Evolutionary conservation across 805 yeast species (phyloP).

Genomic region (Blastobotrys mokoenaii): DNA sequence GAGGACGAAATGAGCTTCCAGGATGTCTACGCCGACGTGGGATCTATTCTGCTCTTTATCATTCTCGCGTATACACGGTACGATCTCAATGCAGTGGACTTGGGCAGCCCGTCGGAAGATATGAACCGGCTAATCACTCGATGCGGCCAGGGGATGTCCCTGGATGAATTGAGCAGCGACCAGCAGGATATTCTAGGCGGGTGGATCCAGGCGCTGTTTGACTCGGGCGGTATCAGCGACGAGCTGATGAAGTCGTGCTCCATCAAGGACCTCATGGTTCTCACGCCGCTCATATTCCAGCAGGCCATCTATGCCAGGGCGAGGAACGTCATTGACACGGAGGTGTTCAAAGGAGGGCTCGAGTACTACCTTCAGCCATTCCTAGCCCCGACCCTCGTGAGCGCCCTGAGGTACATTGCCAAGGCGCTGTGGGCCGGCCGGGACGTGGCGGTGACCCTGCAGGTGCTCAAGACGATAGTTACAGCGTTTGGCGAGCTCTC

Average conservation of each 20-base stretch:
- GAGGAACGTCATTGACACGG: constrained; percentile 46
- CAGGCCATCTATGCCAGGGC: constrained; percentile 60
- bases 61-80: constrained; percentile 34
- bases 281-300: constrained; percentile 67
- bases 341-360: constrained; percentile 63
- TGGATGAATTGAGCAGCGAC: constrained; percentile 17
- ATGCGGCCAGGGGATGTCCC: no score
- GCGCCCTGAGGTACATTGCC: constrained; percentile 45
- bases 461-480: constrained; percentile 34
- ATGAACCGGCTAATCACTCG: background rate
- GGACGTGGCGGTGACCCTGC: constrained; percentile 31
- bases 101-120: background rate
- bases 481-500: constrained; percentile 33
- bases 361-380: constrained; percentile 83
- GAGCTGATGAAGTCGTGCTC: constrained; percentile 61
- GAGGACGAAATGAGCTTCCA: constrained; percentile 55
- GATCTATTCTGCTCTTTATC: constrained; percentile 46
- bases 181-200: constrained; percentile 38
- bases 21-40: constrained; percentile 62
- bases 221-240: constrained; percentile 78
- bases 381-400: constrained; percentile 47
- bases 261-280: constrained; percentile 54
- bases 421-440: constrained; percentile 32
- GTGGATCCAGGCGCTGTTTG: constrained; percentile 78
- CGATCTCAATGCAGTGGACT: constrained; percentile 23